Evolutionary conservation across 495 filamentous ascomycete species (phyloP), one percentile per base, ranked within the genome.

Genomic region (Neurospora cerealis): DNA sequence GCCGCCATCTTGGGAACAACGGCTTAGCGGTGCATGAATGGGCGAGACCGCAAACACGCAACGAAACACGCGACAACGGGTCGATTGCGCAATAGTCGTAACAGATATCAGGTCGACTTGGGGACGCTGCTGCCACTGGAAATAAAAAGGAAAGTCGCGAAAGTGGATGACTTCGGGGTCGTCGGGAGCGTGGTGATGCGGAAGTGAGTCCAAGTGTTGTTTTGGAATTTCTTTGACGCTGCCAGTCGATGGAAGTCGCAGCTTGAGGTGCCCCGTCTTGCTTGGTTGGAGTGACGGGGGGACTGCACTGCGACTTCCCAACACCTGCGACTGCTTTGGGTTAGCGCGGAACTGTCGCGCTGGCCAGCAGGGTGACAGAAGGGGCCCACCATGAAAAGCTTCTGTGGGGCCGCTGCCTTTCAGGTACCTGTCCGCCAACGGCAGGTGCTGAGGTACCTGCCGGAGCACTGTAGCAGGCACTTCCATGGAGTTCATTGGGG

Each of bases 1-100:
- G 91, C 87, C 77, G 93, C 93, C 93, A 96, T 96, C 75, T 76
- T 89, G 83, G 73, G 72, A 73, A 75, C 41, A 60, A 40, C 41
- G 60, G 32, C 19, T 72, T 60, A 71, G 73, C 75, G 76, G 73
- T 69, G 74, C 79, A 79, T 75, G 36, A 73, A 73, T 72, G 71
- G 17, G 54, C 54, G 54, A 62, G 28, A 34, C 28, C 28, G 54
- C 54, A 32, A 34, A 62, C 54, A 62, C 54, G 5, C 54, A 62
- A 60, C 54, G 28, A 34, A 62, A 62, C 54, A 62, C 54, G 54
- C 28, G 54, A 62, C 54, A 17, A 34, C 28, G 13, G 13, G 54
- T 62, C 54, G 54, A 62, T 34, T 62, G 54, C 13, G 28, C 6
- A 10, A 62, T 8, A 62, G 54, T 34, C 15, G 54, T 62, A 19